Conservation (phyloP, 768 basidiomycete species). For the Naematelia encephala region DNA sequence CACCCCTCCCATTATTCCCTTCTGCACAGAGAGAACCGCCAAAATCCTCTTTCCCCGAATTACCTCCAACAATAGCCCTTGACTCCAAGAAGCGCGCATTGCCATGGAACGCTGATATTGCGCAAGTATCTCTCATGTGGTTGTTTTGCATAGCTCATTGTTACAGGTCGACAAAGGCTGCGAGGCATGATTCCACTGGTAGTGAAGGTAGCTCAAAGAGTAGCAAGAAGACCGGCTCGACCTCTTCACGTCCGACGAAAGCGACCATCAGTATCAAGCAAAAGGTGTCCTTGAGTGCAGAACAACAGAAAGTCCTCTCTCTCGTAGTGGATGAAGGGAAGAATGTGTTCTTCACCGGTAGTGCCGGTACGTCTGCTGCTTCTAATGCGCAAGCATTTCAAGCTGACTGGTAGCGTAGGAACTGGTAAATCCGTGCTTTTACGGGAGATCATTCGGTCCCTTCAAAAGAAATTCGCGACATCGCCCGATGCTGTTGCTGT, state of each 20-base stretch:
- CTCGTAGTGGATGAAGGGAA: constrained; percentile 65
- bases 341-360: constrained; percentile 93
- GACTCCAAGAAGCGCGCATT: constrained; percentile 30
- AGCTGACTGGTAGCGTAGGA: constrained; percentile 56
- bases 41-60: constrained; percentile 1
- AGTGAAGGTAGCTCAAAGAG: constrained; percentile 5
- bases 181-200: not conserved
- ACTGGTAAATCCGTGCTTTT: constrained; percentile 95
- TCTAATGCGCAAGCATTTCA: not conserved
- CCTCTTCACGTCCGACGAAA: not conserved
- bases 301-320: constrained; percentile 78
- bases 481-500: constrained; percentile 75
- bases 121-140: constrained; percentile 17
- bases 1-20: not conserved
- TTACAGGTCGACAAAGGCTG: not conserved
- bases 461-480: constrained; percentile 60
- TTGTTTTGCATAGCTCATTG: not conserved
- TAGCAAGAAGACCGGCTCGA: constrained; percentile 14
- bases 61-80: constrained; percentile 9
- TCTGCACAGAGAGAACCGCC: not conserved
- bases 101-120: constrained; percentile 37
- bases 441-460: constrained; percentile 77
- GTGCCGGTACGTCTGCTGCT: constrained; percentile 67
- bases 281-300: constrained; percentile 69
- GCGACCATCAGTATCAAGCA: constrained; percentile 49